Evolutionary conservation across 108 stramenopile species (phyloP).

Genomic region (Cyclotella sp.): DNA sequence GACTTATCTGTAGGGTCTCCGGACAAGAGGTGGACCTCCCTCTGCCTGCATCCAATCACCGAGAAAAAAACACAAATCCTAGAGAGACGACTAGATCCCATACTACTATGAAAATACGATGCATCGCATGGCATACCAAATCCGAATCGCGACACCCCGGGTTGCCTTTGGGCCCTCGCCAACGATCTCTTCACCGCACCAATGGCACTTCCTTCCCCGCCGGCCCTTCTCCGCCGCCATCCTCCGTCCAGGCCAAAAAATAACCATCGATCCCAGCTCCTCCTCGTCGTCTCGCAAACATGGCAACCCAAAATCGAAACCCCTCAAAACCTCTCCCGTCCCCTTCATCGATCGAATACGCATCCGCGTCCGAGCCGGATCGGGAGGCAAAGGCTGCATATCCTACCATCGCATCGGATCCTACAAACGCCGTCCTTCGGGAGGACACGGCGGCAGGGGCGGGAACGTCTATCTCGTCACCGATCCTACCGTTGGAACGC

Average conservation of each 20-base stretch:
- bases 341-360: constrained; percentile 80
- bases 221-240: neutral
- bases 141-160: neutral
- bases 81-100: too few species aligned
- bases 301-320: constrained; percentile 40
- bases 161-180: neutral
- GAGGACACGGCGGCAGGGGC: constrained; percentile 87
- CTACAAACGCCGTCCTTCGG: constrained; percentile 71
- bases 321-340: constrained; percentile 34
- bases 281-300: neutral
- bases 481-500: constrained; percentile 66
- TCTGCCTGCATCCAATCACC: too few species aligned
- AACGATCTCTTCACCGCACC: neutral
- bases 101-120: neutral
- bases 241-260: constrained; percentile 23
- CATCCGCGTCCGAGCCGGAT: constrained; percentile 71
- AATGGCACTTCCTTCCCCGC: neutral
- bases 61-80: too few species aligned
- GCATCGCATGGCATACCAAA: neutral
- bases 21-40: too few species aligned
- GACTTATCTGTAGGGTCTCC: too few species aligned
- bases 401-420: constrained; percentile 61
- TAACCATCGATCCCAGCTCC: neutral
- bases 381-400: constrained; percentile 74
- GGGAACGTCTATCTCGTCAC: constrained; percentile 79